phyloP scores from a whole-genome alignment of 2,329 filamentous ascomycete genomes.

The Pleoardoris graminearum region DNA sequence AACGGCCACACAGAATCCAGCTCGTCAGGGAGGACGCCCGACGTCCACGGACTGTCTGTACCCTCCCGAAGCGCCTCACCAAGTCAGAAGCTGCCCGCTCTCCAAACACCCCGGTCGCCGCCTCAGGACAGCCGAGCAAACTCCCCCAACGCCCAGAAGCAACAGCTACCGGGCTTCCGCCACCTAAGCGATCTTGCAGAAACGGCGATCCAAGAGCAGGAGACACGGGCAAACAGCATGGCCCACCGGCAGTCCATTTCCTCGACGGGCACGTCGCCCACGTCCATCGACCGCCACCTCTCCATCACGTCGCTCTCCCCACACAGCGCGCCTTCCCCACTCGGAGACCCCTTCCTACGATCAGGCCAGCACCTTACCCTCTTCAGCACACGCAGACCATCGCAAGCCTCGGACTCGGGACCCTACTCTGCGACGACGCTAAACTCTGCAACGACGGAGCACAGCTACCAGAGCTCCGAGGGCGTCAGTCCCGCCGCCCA shows the following conservation, averaged over 20 bases:
- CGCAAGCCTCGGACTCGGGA: constrained; percentile 42
- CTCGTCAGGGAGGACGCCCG: constrained; percentile 32
- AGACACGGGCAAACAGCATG: constrained; percentile 32
- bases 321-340: constrained; percentile 39
- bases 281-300: constrained; percentile 34
- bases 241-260: constrained; percentile 43
- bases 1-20: constrained; percentile 27
- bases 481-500: constrained; percentile 37
- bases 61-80: constrained; percentile 31
- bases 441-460: constrained; percentile 36
- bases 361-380: constrained; percentile 33
- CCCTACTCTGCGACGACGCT: constrained; percentile 36
- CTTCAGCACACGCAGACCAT: constrained; percentile 38
- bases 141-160: constrained; percentile 36
- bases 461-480: constrained; percentile 44
- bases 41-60: constrained; percentile 39
- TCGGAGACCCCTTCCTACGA: constrained; percentile 34
- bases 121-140: constrained; percentile 28
- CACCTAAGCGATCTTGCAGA: constrained; percentile 42
- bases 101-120: constrained; percentile 41
- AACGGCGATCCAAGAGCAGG: constrained; percentile 37
- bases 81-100: constrained; percentile 40
- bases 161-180: constrained; percentile 37
- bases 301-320: constrained; percentile 42
- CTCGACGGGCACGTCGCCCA: constrained; percentile 42